phyloP scores from a whole-genome alignment of 1,139 yeast genomes.

The Scheffersomyces lignicola region DNA sequence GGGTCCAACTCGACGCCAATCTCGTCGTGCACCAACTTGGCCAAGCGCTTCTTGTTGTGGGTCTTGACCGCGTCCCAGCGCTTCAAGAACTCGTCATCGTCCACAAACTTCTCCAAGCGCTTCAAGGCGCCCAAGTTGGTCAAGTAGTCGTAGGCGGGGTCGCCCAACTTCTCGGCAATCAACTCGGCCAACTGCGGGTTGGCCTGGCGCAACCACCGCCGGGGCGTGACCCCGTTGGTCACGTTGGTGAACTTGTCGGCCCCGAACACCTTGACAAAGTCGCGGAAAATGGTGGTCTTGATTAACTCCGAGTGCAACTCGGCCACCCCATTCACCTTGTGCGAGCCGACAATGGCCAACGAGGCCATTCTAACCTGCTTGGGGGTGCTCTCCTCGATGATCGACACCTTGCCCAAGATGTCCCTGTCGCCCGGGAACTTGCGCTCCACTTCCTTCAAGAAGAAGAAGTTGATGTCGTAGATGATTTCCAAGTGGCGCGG shows the following conservation, averaged over 20 bases:
- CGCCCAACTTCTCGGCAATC: constrained; percentile 70
- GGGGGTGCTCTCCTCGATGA: constrained; percentile 78
- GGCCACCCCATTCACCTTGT: constrained; percentile 93
- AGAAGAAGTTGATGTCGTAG: constrained; percentile 79
- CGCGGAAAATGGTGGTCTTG: constrained; percentile 85
- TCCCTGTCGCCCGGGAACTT: constrained; percentile 72
- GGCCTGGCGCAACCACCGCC: constrained; percentile 95
- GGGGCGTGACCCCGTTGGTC: constrained; percentile 93
- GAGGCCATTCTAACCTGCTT: constrained; percentile 91
- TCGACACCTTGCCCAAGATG: constrained; percentile 68
- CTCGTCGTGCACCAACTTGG: constrained; percentile 65
- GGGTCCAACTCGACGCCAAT: constrained; percentile 73
- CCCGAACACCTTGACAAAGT: constrained; percentile 83
- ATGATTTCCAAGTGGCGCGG: constrained; percentile 93
- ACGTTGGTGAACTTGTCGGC: constrained; percentile 83
- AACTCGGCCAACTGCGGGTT: constrained; percentile 76
- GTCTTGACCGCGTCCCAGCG: constrained; percentile 74
- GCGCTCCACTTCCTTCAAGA: constrained; percentile 73
- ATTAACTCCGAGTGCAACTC: constrained; percentile 91
- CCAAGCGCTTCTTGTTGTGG: constrained; percentile 67
- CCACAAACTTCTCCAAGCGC: constrained; percentile 62
- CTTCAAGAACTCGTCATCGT: constrained; percentile 66
- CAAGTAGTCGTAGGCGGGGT: constrained; percentile 61
- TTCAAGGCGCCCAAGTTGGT: constrained; percentile 70
- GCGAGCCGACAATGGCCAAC: constrained; percentile 89